phyloP scores from a whole-genome alignment of 441 rosid species.

The Hura crepitans region DNA sequence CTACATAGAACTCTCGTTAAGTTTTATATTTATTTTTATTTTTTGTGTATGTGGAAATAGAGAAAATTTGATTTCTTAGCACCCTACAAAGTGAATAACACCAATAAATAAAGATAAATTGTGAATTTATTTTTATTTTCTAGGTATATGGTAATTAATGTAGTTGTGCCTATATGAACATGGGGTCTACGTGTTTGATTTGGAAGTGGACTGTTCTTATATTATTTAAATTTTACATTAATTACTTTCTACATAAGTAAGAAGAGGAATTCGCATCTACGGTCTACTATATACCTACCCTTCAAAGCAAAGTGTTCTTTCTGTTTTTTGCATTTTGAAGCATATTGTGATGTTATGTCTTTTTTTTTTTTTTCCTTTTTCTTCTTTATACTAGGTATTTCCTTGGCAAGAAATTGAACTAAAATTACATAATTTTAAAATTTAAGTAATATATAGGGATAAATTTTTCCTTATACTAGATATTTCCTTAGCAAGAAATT shows the following conservation, averaged over 20 bases:
- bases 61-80: no score
- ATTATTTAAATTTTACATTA: background rate
- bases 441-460: background rate
- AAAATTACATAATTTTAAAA: background rate
- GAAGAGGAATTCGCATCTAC: background rate
- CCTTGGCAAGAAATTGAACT: background rate
- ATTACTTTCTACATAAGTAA: constrained; percentile 4
- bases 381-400: background rate
- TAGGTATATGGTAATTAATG: background rate
- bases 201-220: background rate
- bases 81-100: no score
- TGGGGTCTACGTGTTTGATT: background rate
- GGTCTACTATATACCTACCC: constrained; percentile 13
- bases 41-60: no score
- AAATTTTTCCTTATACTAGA: no score
- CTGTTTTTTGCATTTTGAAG: background rate
- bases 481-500: no score
- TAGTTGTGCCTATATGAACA: background rate
- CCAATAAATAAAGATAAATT: no score
- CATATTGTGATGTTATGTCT: background rate
- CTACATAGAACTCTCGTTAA: no score
- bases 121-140: background rate
- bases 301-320: constrained; percentile 11
- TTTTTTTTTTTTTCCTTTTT: background rate
- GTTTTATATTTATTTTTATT: no score